Conservation (phyloP, 768 basidiomycete species). For the Leccinellum rugosiceps region DNA sequence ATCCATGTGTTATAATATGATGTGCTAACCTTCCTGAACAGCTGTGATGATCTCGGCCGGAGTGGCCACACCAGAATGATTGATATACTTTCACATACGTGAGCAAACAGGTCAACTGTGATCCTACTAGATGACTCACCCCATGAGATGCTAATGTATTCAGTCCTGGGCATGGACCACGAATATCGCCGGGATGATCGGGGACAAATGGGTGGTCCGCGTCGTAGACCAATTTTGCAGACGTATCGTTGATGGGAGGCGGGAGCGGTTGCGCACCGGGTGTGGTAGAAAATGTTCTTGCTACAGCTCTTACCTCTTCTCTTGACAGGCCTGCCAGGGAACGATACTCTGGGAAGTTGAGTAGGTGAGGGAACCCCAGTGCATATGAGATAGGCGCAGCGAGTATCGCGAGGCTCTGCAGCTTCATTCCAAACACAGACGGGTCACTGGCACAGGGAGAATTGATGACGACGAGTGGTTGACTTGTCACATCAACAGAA, state of each 20-base stretch:
- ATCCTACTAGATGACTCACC: conserved; percentile 11
- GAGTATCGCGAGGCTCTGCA: conserved; percentile 4
- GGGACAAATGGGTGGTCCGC: conserved; percentile 14
- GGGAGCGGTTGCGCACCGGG: conserved; percentile 25
- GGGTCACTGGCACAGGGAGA: background rate
- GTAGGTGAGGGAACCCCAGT: conserved; percentile 13
- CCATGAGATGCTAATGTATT: conserved; percentile 28
- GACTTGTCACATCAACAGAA: no score
- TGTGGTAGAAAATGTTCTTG: conserved; percentile 11
- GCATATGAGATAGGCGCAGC: conserved; percentile 4
- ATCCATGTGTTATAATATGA: background rate
- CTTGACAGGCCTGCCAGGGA: conserved; percentile 21
- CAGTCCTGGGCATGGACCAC: conserved; percentile 25
- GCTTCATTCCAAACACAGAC: background rate
- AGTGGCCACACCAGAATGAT: conserved; percentile 17
- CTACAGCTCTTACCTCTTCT: conserved; percentile 14
- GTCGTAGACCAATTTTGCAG: conserved; percentile 23
- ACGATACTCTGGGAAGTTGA: conserved; percentile 17
- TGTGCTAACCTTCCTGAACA: conserved; percentile 18
- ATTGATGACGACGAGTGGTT: background rate
- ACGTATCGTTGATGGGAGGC: conserved; percentile 21
- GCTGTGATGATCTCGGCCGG: conserved; percentile 25
- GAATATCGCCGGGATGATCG: conserved; percentile 19
- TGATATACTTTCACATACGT: conserved; percentile 16
- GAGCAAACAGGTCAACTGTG: background rate